Evolutionary conservation across 139 green algal genomes (phyloP).

Genomic region (Chlamydomonas sphaeroides): DNA sequence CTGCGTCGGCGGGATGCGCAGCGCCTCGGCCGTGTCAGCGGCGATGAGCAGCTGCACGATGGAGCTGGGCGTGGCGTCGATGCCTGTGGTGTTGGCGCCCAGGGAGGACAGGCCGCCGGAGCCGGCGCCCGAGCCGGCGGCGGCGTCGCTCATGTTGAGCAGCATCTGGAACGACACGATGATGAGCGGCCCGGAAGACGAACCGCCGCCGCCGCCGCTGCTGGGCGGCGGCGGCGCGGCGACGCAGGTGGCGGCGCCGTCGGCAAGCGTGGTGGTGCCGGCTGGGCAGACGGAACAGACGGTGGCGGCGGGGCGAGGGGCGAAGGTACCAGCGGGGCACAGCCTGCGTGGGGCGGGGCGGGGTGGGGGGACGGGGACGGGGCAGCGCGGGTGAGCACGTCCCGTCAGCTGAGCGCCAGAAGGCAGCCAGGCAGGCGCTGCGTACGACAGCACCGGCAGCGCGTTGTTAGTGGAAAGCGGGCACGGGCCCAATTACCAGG

Average conservation of each 20-base stretch:
- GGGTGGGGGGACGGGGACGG: not conserved
- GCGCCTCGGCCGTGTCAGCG: slow-evolving; percentile 16
- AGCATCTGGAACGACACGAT: slow-evolving; percentile 25
- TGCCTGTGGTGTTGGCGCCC: not conserved
- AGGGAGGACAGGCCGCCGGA: not conserved
- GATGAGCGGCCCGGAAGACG: not conserved
- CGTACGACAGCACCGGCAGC: too few relatives aligned
- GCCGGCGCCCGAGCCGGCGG: not conserved
- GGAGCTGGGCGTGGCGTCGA: not conserved
- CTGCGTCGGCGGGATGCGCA: slow-evolving; percentile 24
- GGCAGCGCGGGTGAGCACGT: not conserved
- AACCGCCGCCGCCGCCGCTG: too few relatives aligned
- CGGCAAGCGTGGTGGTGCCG: slow-evolving; percentile 11
- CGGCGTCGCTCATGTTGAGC: slow-evolving; percentile 4
- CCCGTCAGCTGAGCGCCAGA: too few relatives aligned
- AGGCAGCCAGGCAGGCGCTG: too few relatives aligned
- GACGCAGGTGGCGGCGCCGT: slow-evolving; percentile 3
- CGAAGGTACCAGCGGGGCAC: slow-evolving; percentile 27
- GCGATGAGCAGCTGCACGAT: slow-evolving; percentile 22
- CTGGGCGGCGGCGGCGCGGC: not conserved
- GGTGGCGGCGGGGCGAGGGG: not conserved
- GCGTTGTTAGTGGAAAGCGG: too few relatives aligned
- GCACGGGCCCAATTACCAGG: too few relatives aligned
- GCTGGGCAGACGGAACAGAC: slow-evolving; percentile 10
- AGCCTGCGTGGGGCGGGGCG: too few relatives aligned